Base-by-base conservation (phyloP, 345 rosid species). In the Gynandropsis gynandra region DNA sequence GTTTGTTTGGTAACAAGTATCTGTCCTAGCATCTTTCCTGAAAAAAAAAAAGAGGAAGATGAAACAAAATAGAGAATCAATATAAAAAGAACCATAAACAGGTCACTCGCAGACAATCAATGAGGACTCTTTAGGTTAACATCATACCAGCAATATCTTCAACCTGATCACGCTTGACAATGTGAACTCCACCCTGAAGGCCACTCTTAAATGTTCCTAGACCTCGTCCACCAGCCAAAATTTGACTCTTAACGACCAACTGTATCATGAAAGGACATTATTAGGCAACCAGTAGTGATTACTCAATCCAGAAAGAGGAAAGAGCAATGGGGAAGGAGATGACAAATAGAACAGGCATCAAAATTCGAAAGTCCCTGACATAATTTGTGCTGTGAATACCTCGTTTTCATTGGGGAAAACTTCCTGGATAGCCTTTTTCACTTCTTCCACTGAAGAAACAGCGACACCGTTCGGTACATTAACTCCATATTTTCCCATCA, bases 151-250 rank as follows among this genome's bases (percentile, higher is more conserved):
- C 95, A 32, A 74, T 70, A 20, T 88, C 90, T 77, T 64, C 87
- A 66, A 54, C 89, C 64, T 83, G 78, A 20, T 81, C 94, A 52
- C 72, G 67, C 56, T 72, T 80, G 52, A 93, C 85, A 40, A 93
- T 85, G 70, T 93, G 99, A 67, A 93, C 99, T 46, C 99, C 97
- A 54, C 99, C 92, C 67, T 85, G 73, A 59, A 93, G 80, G 43
- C 99, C 95, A 10, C 70, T 88, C 58, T 76, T 83, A 64, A 93
- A 93, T 12, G 86, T 85, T 47, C 97, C 99, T 52, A 93, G 72
- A 42, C 97, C 99, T 75, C 99, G 77, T 15, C 99, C 99, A 59
- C 97, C 99, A 41, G 99, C 99, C 80, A 93, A 73, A 73, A 93
- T 75, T 74, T 88, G 99, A 62, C 99, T 93, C 74, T 93, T 93